Conservation (phyloP, 345 rosid species). For the Gossypium anomalum region DNA sequence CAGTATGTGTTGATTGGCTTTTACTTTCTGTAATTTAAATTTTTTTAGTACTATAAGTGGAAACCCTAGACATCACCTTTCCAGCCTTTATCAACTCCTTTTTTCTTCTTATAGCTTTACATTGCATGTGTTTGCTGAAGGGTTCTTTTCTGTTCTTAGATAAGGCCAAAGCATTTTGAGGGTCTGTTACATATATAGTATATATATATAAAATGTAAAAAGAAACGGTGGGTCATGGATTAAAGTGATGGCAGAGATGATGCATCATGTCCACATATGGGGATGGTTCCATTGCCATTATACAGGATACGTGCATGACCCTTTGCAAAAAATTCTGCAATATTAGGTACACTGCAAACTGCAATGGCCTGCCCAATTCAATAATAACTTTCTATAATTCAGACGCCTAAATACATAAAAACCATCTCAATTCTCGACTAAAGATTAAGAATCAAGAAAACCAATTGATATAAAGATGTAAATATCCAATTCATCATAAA, state of each 20-base stretch:
- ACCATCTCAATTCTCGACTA: too few species aligned
- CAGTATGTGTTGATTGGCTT: conserved; percentile 21
- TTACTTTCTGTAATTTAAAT: conserved; percentile 14
- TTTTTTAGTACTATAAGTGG: conserved; percentile 17
- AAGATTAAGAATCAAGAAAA: too few species aligned
- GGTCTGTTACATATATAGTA: too few species aligned
- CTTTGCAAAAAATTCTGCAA: not conserved
- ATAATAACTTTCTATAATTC: too few species aligned
- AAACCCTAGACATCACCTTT: conserved; percentile 18
- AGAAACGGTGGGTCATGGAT: conserved; percentile 4
- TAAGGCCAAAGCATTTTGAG: not conserved
- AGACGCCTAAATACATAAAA: too few species aligned
- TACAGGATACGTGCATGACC: conserved; percentile 10
- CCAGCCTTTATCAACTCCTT: conserved; percentile 8
- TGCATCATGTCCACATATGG: conserved; percentile 17
- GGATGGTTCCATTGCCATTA: conserved; percentile 18
- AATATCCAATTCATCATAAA: too few species aligned
- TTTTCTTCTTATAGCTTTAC: conserved; percentile 21
- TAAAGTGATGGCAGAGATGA: conserved; percentile 15
- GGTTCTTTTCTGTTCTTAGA: conserved; percentile 16
- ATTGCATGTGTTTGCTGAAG: conserved; percentile 30
- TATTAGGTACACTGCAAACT: conserved; percentile 15
- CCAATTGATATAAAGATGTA: too few species aligned
- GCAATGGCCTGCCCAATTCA: not conserved
- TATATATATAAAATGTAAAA: too few species aligned